These are phyloP conservation scores for Ganoderma sinense DNA, from an alignment of 1,284 basidiomycete genomes.

Conservation along the genomic window DNA sequence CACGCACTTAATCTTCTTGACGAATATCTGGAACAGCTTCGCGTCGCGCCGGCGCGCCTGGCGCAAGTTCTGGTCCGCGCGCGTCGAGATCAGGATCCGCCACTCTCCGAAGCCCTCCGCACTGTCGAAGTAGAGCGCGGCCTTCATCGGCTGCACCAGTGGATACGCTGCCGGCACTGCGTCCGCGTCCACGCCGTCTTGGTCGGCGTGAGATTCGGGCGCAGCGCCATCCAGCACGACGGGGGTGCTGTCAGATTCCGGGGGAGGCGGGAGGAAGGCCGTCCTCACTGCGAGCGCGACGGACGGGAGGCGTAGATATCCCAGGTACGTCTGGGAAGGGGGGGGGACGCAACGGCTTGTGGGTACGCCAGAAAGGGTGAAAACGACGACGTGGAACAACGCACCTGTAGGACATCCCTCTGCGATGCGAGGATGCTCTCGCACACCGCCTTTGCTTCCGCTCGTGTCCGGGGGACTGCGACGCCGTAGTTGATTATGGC, in stretches of 20 bases:
- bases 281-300: background rate
- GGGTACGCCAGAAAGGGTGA: background rate
- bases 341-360: background rate
- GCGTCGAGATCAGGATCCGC: constrained; percentile 55
- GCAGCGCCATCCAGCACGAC: background rate
- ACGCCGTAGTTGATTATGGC: constrained; percentile 34
- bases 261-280: background rate
- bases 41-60: constrained; percentile 47
- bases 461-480: constrained; percentile 36
- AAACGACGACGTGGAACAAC: background rate
- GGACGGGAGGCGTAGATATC: constrained; percentile 26
- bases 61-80: constrained; percentile 53
- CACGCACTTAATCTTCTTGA: constrained; percentile 67
- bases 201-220: background rate
- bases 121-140: constrained; percentile 57
- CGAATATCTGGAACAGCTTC: constrained; percentile 53
- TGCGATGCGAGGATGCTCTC: constrained; percentile 33
- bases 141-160: constrained; percentile 56
- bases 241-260: background rate
- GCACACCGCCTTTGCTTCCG: constrained; percentile 34
- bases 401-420: constrained; percentile 41
- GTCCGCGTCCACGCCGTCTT: background rate
- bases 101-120: constrained; percentile 61
- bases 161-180: constrained; percentile 42
- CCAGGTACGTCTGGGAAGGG: constrained; percentile 31